Base-by-base conservation (phyloP, 192 early-diverging fungal species). In the Oehlia diaphana region DNA sequence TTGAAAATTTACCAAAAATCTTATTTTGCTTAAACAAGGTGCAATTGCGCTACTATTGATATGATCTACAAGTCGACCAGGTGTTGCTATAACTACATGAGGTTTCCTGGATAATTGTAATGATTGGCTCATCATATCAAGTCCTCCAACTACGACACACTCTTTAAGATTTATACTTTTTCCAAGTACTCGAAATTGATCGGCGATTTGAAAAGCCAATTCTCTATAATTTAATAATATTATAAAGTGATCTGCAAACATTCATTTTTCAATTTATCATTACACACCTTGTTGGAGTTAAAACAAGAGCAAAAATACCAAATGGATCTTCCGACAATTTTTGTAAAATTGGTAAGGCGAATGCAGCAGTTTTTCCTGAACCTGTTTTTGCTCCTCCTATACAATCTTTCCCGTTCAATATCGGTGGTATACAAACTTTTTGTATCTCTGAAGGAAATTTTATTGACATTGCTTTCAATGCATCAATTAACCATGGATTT, bases 341-440 rank as follows among this genome's bases (percentile, higher is more conserved):
- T 79, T 99, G 97, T 64, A 99, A 86, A 21, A 99, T 98, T 0
- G 98, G 98, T 12, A 99, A 82, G 7, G 98, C 98, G 90, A 99
- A 99, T 0, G 97, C 96, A 12, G 96, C 96, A 0, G 98, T 99
- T 83, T 99, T 99, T 72, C 98, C 98, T 3, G 91, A 93, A 67
- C 98, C 98, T 9, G 98, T 99, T 71, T 95, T 96, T 39, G 98
- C 97, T 19, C 93, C 92, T 44, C 97, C 98, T 67, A 99, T 94
- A 12, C 97, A 92, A 80, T 97, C 94, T 76, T 86, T 87, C 0
- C 93, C 93, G 0, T 80, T 79, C 3, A 99, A 84, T 37, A 96
- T 93, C 63, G 91, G 86, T 1, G 88, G 90, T 39, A 99, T 94
- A 83, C 97, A 98, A 5, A 92, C 92, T 10, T 85, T 85, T 79